Percentiles rank a stretch among this genome's conserved stretches.
phyloP scores from a whole-genome alignment of 139 green algal genomes.

The Axilococcus clingmanii region DNA sequence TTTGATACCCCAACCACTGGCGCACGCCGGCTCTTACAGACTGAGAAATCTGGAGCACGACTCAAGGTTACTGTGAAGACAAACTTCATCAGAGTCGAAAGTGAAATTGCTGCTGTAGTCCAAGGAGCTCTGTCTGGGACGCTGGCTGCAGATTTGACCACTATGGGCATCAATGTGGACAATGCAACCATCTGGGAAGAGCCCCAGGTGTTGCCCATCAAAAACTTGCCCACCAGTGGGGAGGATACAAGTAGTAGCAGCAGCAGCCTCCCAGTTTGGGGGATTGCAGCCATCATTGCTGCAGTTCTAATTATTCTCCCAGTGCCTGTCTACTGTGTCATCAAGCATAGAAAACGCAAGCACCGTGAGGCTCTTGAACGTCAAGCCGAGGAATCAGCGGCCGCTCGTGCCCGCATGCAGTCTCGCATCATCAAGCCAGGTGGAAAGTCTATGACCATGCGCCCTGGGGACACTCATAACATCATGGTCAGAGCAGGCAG shows the following conservation, averaged over 20 bases:
- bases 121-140: not conserved
- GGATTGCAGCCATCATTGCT: constrained; percentile 5
- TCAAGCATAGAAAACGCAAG: constrained; percentile 7
- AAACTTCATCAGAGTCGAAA: constrained; percentile 8
- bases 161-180: not conserved
- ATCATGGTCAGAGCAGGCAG: no score
- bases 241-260: not conserved
- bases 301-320: constrained; percentile 7
- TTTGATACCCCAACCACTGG: not conserved
- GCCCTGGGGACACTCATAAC: no score
- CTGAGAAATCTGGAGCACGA: not conserved
- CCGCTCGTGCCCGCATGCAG: constrained; percentile 3
- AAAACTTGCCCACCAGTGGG: not conserved
- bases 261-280: constrained; percentile 3
- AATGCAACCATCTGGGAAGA: constrained; percentile 6
- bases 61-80: constrained; percentile 7
- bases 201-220: not conserved
- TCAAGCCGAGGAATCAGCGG: constrained; percentile 7
- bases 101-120: constrained; percentile 4
- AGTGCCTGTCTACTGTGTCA: constrained; percentile 5
- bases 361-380: constrained; percentile 6
- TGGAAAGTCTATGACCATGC: not conserved
- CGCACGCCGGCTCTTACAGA: not conserved
- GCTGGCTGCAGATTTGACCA: constrained; percentile 5
- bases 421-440: constrained; percentile 10